Percentiles rank a stretch among this genome's conserved stretches.
Evolutionary conservation across 2,329 filamentous ascomycete species (phyloP).

Genomic region (Cytospora piceicola): DNA sequence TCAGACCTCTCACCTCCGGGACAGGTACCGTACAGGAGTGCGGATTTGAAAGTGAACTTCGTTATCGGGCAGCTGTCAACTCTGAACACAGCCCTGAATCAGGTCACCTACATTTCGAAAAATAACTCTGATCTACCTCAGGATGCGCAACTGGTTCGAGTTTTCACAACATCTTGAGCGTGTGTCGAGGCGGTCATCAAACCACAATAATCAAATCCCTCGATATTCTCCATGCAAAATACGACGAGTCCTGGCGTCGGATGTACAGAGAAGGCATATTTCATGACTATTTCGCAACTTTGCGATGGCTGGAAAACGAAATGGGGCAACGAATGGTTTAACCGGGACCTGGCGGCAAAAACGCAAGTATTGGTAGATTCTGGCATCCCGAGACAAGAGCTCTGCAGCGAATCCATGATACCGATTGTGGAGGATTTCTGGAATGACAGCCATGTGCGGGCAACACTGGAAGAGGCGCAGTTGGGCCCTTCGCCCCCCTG

Average conservation of each 20-base stretch:
- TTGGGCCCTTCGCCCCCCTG: no score
- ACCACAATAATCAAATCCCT: neutral
- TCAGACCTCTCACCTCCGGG: neutral
- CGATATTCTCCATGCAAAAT: neutral
- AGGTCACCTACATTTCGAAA: neutral
- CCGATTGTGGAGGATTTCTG: neutral
- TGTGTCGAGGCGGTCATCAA: slow-evolving; percentile 3
- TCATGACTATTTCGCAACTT: neutral
- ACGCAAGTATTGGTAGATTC: neutral
- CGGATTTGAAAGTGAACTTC: slow-evolving; percentile 10
- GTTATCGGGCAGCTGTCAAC: slow-evolving; percentile 4
- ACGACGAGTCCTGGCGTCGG: neutral
- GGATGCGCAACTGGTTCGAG: neutral
- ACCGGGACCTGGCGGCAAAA: neutral
- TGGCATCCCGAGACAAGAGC: neutral
- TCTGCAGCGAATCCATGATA: neutral
- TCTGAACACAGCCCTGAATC: slow-evolving; percentile 1
- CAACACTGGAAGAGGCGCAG: neutral
- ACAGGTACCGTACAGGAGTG: slow-evolving; percentile 5
- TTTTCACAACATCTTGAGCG: neutral
- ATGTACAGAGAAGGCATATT: neutral
- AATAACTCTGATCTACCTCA: neutral
- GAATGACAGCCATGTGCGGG: neutral
- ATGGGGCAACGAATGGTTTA: neutral
- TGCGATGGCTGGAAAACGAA: neutral